Base-by-base conservation (phyloP, 1,284 basidiomycete genomes). In the Ceratobasidium sp. region DNA sequence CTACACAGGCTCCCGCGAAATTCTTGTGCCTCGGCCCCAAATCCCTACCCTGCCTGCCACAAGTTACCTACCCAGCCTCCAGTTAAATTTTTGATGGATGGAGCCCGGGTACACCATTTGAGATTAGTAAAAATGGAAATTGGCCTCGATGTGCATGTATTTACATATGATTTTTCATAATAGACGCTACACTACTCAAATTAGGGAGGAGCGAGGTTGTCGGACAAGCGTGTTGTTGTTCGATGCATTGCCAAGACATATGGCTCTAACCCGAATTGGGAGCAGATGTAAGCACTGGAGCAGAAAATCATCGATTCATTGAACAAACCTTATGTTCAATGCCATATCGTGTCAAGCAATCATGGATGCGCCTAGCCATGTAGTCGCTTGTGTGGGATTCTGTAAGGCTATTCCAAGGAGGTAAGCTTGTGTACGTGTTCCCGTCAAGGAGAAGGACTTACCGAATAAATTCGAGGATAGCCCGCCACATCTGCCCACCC, bases 381-480 rank as follows among this genome's bases (percentile, higher is more conserved):
- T 62, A 42, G 8, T 14, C 33, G 13, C 47, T 49, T 19, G 33
- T 41, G 11, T 62, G 59, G 4, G 19, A 25, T 23, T 41, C 30
- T 0, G 59, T 42, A 7, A 62, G 47, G 23, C 49, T 62, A 23
- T 27, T 30, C 4, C 14, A 23, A 47, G 39, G 39, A 16, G 8
- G 16, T 41, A 8, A 41, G 16, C 16, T 8, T 41, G 16, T 41
- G 8, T 41, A 41, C 39, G 16, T 41, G 16, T 41, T 8, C 16
- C 8, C 16, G 16, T 41, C 16, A 41, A 16, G 8, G 39, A 41
- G 16, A 8, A 8, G 39, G 25, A 52, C 49, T 27, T n/a, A 59
- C 56, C 30, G 56, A 16, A 59, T 59, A 46, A 59, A 59, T 21
- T 59, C 56, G 30, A 59, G 56, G 8, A 59, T 19, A 27, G 56